Percentiles rank a stretch among this genome's conserved stretches.
Conservation (phyloP, 2,329 filamentous ascomycete species). For the Triangularia setosa region DNA sequence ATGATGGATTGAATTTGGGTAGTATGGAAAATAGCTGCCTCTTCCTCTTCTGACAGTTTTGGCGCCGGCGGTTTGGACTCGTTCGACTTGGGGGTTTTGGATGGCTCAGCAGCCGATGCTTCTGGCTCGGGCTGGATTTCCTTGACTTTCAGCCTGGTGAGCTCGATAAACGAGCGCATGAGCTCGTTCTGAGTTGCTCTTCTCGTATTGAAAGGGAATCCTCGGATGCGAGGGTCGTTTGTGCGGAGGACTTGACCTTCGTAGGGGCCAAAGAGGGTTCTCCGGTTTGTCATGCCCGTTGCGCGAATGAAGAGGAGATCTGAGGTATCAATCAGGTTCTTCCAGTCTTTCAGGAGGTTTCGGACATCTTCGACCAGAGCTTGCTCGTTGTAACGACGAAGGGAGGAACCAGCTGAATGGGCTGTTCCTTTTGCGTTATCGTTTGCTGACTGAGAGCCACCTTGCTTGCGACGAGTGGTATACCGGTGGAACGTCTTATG, state of each 20-base stretch:
- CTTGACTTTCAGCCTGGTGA: conserved; percentile 83
- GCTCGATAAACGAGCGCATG: conserved; percentile 89
- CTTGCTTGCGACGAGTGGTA: conserved; percentile 92
- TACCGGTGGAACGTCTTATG: conserved; percentile 99
- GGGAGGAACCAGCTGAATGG: conserved; percentile 84
- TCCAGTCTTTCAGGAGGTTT: conserved; percentile 78
- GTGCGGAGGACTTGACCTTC: conserved; percentile 78
- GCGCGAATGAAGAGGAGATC: conserved; percentile 87
- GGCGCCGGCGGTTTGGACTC: conserved; percentile 49
- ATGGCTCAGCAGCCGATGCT: conserved; percentile 33
- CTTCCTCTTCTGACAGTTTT: conserved; percentile 77
- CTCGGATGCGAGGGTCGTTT: conserved; percentile 75
- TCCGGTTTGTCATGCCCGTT: conserved; percentile 78
- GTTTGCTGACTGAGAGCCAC: conserved; percentile 89
- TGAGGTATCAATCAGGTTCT: conserved; percentile 73
- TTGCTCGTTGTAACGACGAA: conserved; percentile 91
- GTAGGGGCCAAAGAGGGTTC: conserved; percentile 86
- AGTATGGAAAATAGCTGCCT: conserved; percentile 77
- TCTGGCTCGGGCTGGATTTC: conserved; percentile 66
- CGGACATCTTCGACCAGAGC: conserved; percentile 87
- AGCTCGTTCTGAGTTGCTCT: conserved; percentile 91
- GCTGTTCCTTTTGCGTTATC: conserved; percentile 92
- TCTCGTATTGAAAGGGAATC: conserved; percentile 90
- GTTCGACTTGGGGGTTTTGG: conserved; percentile 42
- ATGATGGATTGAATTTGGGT: conserved; percentile 84